phyloP scores from a whole-genome alignment of 495 filamentous ascomycete genomes.

The Podospora pseudopauciseta region DNA sequence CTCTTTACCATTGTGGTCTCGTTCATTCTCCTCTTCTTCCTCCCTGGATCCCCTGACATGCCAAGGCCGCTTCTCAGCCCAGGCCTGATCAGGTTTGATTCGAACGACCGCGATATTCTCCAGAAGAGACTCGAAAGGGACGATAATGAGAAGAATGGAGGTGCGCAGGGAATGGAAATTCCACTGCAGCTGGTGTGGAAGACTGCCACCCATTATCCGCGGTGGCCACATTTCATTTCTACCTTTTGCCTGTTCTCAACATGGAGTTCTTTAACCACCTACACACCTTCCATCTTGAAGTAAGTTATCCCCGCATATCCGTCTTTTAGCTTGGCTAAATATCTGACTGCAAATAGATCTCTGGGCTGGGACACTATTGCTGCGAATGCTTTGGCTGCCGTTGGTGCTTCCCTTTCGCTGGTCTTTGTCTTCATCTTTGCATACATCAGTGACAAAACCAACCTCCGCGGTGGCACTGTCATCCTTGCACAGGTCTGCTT shows the following conservation, averaged over 20 bases:
- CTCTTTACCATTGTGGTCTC: slow-evolving; percentile 49
- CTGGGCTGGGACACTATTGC: slow-evolving; percentile 40
- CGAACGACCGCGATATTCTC: slow-evolving; percentile 16
- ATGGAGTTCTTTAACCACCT: slow-evolving; percentile 40
- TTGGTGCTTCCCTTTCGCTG: slow-evolving; percentile 42
- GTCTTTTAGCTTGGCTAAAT: not conserved
- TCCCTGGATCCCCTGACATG: slow-evolving; percentile 43
- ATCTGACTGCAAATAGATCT: slow-evolving; percentile 12
- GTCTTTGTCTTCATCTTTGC: slow-evolving; percentile 40
- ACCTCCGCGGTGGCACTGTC: slow-evolving; percentile 44
- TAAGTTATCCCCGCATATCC: slow-evolving; percentile 12
- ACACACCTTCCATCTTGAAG: slow-evolving; percentile 32
- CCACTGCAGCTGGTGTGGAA: slow-evolving; percentile 41
- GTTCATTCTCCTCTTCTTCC: slow-evolving; percentile 41
- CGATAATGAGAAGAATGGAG: slow-evolving; percentile 14
- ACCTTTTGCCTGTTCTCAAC: slow-evolving; percentile 48
- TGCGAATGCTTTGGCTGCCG: slow-evolving; percentile 47
- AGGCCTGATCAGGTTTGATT: slow-evolving; percentile 27
- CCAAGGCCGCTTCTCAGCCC: slow-evolving; percentile 38
- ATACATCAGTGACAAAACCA: slow-evolving; percentile 41
- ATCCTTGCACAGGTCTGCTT: slow-evolving; percentile 45
- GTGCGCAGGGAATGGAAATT: slow-evolving; percentile 29
- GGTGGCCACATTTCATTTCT: slow-evolving; percentile 40
- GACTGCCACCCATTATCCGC: slow-evolving; percentile 39
- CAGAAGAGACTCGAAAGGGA: slow-evolving; percentile 20